Conservation (phyloP, 2,329 filamentous ascomycete genomes). For the Aulographum hederae region DNA sequence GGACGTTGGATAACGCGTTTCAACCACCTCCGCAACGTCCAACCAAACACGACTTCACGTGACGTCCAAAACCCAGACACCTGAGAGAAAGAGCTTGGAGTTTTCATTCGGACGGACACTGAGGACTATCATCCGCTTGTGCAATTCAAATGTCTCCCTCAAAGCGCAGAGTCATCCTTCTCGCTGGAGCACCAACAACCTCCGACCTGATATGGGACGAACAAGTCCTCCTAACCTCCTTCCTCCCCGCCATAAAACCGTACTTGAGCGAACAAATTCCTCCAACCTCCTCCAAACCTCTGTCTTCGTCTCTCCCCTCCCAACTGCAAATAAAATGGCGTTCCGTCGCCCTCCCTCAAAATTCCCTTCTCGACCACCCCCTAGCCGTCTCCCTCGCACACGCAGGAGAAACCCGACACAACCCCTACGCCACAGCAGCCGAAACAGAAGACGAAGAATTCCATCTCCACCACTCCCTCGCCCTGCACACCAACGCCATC, state of each 20-base stretch:
- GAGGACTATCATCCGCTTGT: not conserved
- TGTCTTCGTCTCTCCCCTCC: not conserved
- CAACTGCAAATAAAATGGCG: not conserved
- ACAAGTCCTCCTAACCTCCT: not conserved
- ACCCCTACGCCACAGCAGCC: too few relatives aligned
- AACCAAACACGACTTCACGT: not conserved
- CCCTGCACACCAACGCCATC: too few relatives aligned
- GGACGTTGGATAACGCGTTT: not conserved
- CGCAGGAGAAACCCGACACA: too few relatives aligned
- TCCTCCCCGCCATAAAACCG: not conserved
- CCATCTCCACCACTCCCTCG: too few relatives aligned
- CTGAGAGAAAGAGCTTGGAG: not conserved
- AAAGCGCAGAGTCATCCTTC: too few relatives aligned
- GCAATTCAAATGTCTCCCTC: too few relatives aligned
- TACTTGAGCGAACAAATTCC: not conserved
- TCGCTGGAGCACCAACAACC: constrained; percentile 1
- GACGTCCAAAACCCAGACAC: not conserved
- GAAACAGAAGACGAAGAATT: too few relatives aligned
- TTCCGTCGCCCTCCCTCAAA: not conserved
- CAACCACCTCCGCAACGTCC: not conserved
- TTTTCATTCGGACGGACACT: not conserved
- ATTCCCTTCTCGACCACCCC: not conserved
- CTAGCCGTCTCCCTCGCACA: too few relatives aligned
- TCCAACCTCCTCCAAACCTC: too few relatives aligned
- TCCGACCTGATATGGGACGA: constrained; percentile 2